phyloP scores from a whole-genome alignment of 495 filamentous ascomycete genomes.

The Xylaria nigripes region DNA sequence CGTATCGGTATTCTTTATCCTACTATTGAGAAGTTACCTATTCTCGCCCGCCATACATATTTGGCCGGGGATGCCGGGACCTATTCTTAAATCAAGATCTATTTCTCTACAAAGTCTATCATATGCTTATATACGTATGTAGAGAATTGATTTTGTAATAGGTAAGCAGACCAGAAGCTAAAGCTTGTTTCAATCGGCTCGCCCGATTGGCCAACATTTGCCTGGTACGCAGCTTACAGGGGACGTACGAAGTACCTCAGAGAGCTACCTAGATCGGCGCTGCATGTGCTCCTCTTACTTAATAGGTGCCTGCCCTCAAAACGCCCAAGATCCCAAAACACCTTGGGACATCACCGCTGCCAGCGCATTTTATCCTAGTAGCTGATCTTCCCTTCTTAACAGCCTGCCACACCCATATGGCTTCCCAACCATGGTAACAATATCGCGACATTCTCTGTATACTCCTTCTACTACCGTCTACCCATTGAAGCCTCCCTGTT shows the following conservation, averaged over 20 bases:
- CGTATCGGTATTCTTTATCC: too few species aligned
- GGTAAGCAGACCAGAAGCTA: background rate
- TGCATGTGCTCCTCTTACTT: background rate
- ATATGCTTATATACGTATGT: background rate
- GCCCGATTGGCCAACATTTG: background rate
- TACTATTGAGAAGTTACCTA: too few species aligned
- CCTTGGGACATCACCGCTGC: background rate
- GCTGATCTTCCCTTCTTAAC: background rate
- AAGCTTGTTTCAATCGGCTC: background rate
- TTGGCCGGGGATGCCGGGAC: background rate
- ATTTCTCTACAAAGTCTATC: background rate
- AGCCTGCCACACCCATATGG: constrained; percentile 8
- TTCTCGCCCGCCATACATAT: background rate
- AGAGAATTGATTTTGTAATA: too few species aligned
- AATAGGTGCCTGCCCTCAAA: background rate
- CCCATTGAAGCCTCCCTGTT: constrained; percentile 4
- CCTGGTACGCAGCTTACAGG: background rate
- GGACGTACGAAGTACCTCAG: background rate
- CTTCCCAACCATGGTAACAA: constrained; percentile 18
- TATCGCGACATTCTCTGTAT: constrained; percentile 27
- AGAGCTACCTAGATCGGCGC: background rate
- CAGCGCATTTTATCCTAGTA: background rate
- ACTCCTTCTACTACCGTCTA: background rate
- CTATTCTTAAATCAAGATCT: background rate
- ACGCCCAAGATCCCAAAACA: background rate